Percentiles rank a stretch among this genome's conserved stretches.
phyloP scores from a whole-genome alignment of 768 basidiomycete genomes.

The Tylopilus sp. region DNA sequence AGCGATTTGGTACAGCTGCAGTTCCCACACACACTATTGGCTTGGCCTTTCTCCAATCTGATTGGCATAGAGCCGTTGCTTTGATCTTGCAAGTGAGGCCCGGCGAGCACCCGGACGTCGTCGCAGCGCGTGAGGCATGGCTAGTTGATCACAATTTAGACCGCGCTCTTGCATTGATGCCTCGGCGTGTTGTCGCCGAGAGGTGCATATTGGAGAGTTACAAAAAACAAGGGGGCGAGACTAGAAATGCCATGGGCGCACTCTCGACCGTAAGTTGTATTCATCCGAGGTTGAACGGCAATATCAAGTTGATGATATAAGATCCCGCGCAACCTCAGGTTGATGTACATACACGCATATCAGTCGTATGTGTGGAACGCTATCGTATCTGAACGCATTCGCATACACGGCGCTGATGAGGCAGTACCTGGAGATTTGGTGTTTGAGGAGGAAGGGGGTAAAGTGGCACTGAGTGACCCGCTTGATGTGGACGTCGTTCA shows the following conservation, averaged over 20 bases:
- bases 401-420: slow-evolving; percentile 64
- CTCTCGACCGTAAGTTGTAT: slow-evolving; percentile 63
- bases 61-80: slow-evolving; percentile 86
- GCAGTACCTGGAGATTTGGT: slow-evolving; percentile 91
- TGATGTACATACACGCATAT: slow-evolving; percentile 99
- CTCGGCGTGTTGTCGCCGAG: slow-evolving; percentile 90
- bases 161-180: slow-evolving; percentile 81
- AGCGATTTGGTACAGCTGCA: slow-evolving; percentile 95
- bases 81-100: slow-evolving; percentile 79
- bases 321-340: slow-evolving; percentile 92
- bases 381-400: slow-evolving; percentile 91
- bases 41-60: slow-evolving; percentile 79
- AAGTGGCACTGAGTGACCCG: slow-evolving; percentile 26
- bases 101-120: slow-evolving; percentile 92
- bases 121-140: slow-evolving; percentile 82
- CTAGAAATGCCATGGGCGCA: slow-evolving; percentile 83
- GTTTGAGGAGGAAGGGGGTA: slow-evolving; percentile 46
- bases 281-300: neutral
- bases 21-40: slow-evolving; percentile 96
- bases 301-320: slow-evolving; percentile 29
- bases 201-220: slow-evolving; percentile 89
- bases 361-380: slow-evolving; percentile 99
- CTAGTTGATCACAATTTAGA: slow-evolving; percentile 77
- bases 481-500: slow-evolving; percentile 30
- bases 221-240: slow-evolving; percentile 73